These are phyloP conservation scores for Lipomyces spencermartinsiae DNA, from an alignment of 805 yeast genomes.

Conservation along the genomic window DNA sequence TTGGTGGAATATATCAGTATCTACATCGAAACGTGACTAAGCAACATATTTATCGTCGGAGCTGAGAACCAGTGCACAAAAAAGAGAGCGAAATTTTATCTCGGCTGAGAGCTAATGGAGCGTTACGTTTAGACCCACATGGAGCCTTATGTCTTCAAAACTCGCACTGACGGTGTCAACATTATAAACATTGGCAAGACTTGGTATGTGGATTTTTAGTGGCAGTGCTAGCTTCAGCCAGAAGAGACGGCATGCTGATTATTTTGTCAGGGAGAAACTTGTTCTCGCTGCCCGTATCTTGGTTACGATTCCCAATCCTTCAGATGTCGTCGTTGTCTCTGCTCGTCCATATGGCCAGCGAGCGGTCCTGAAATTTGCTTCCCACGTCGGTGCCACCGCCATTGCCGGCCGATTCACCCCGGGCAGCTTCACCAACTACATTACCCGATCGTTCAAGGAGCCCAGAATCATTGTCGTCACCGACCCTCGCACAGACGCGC, in stretches of 20 bases:
- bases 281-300: slow-evolving; percentile 99
- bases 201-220: slow-evolving; percentile 57
- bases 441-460: slow-evolving; percentile 99
- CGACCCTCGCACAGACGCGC: slow-evolving; percentile 99
- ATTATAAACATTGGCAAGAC: slow-evolving; percentile 98
- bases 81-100: not conserved
- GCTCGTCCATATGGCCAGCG: slow-evolving; percentile 99
- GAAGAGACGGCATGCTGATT: not conserved
- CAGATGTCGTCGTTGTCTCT: slow-evolving; percentile 98
- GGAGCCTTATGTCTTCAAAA: slow-evolving; percentile 93
- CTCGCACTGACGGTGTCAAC: slow-evolving; percentile 99
- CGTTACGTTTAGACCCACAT: slow-evolving; percentile 72
- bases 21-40: not conserved
- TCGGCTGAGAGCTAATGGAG: not conserved
- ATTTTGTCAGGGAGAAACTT: slow-evolving; percentile 71
- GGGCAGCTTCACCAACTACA: slow-evolving; percentile 99
- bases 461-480: slow-evolving; percentile 99
- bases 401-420: slow-evolving; percentile 99
- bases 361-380: slow-evolving; percentile 99
- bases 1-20: not conserved
- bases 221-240: not conserved
- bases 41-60: not conserved
- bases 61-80: not conserved
- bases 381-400: slow-evolving; percentile 99
- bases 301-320: slow-evolving; percentile 98